Percentiles rank a stretch among this genome's conserved stretches.
phyloP scores from a whole-genome alignment of 1,139 yeast genomes.

The Lodderomyces oxycetoniae region DNA sequence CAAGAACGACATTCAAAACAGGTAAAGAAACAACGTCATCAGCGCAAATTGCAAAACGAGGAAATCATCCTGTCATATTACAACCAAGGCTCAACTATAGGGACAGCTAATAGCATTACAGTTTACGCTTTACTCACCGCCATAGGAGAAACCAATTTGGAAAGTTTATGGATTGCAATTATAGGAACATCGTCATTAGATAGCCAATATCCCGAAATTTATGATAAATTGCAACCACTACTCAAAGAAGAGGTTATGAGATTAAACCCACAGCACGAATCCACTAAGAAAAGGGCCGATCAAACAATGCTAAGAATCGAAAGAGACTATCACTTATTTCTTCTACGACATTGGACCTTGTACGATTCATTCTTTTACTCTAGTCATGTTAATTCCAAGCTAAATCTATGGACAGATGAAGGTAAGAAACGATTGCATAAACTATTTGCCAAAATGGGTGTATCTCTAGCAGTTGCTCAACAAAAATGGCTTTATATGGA shows the following conservation, averaged over 20 bases:
- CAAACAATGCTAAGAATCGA: constrained; percentile 63
- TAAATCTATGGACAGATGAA: constrained; percentile 86
- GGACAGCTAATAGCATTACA: constrained; percentile 73
- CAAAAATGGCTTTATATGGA: constrained; percentile 95
- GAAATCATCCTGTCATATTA: constrained; percentile 69
- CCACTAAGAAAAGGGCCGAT: constrained; percentile 47
- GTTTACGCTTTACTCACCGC: constrained; percentile 74
- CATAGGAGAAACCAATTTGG: constrained; percentile 57
- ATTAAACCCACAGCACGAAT: constrained; percentile 36
- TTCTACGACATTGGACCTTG: constrained; percentile 88
- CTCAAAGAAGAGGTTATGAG: constrained; percentile 81
- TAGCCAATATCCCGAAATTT: constrained; percentile 69
- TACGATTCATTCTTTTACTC: constrained; percentile 90
- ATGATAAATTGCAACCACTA: constrained; percentile 66
- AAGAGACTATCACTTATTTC: constrained; percentile 79
- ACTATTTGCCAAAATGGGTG: constrained; percentile 95
- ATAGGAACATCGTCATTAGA: constrained; percentile 86
- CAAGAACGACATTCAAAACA: constrained; percentile 25
- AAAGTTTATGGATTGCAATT: constrained; percentile 79
- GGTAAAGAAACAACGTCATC: constrained; percentile 28
- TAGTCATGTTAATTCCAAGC: constrained; percentile 81
- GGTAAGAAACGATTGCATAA: constrained; percentile 85
- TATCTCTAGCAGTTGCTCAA: constrained; percentile 79
- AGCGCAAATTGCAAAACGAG: constrained; percentile 44
- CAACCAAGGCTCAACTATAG: constrained; percentile 73